Conservation (phyloP, 1,284 basidiomycete species). For the Cryptococcus neoformans region DNA sequence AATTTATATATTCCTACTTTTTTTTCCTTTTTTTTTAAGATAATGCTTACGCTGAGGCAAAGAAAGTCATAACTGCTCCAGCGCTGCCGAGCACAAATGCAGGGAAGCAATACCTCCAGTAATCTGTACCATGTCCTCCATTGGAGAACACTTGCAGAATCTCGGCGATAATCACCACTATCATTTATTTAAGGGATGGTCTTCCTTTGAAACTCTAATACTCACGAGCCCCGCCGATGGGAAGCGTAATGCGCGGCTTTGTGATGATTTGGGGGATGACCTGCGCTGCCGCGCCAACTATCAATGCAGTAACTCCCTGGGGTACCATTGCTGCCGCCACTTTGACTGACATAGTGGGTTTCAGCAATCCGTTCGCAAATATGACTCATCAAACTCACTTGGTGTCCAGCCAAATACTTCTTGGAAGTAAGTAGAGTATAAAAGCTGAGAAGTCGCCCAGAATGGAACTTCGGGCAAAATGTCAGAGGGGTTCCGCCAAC, state of each 20-base stretch:
- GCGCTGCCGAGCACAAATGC: conserved; percentile 25
- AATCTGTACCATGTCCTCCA: conserved; percentile 38
- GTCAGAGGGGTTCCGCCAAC: no score
- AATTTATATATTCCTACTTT: background rate
- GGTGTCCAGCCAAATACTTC: conserved; percentile 13
- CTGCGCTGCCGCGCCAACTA: conserved; percentile 30
- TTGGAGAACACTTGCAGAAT: conserved; percentile 34
- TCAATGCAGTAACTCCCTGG: conserved; percentile 33
- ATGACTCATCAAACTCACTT: conserved; percentile 4
- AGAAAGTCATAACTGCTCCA: conserved; percentile 27
- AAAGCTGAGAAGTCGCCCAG: conserved; percentile 38
- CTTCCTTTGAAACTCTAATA: background rate
- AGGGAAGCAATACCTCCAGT: conserved; percentile 43
- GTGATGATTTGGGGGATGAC: conserved; percentile 28
- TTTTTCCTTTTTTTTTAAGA: no score
- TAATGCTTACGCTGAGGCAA: conserved; percentile 11
- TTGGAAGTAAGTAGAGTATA: conserved; percentile 24
- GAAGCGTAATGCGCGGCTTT: conserved; percentile 26
- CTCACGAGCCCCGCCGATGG: conserved; percentile 28
- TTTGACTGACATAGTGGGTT: conserved; percentile 14
- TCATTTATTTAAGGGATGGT: background rate
- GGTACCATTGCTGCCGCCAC: conserved; percentile 39
- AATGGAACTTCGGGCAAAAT: conserved; percentile 17
- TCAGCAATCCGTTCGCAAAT: background rate
- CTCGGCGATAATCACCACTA: conserved; percentile 30